phyloP scores from a whole-genome alignment of 202 grass and related monocot species.

The Saccharum hybrid region DNA sequence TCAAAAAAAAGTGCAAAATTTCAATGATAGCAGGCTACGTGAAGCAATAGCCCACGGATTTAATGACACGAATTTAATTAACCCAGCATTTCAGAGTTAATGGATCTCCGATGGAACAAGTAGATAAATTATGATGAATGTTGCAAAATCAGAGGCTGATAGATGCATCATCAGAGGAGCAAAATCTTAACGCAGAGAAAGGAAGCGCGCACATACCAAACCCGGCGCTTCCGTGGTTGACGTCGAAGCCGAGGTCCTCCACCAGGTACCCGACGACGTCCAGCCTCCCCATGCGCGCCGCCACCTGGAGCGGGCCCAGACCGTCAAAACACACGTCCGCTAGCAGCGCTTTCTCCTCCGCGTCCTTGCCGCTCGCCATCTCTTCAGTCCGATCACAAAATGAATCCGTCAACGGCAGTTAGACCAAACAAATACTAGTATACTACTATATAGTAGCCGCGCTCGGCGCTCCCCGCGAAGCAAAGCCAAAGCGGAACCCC shows the following conservation, averaged over 20 bases:
- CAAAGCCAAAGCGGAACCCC: neutral
- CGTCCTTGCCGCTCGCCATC: conserved; percentile 41
- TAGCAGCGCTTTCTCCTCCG: conserved; percentile 36
- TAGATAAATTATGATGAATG: neutral
- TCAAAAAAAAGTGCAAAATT: neutral
- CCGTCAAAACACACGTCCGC: conserved; percentile 5
- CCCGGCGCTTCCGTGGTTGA: conserved; percentile 14
- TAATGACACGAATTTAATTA: neutral
- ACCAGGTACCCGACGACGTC: conserved; percentile 42
- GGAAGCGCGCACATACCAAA: conserved; percentile 23
- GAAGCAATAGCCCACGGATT: neutral
- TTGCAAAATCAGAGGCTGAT: neutral
- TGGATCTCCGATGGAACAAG: neutral
- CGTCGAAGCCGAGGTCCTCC: conserved; percentile 48
- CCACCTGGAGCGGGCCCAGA: conserved; percentile 40
- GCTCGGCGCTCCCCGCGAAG: neutral
- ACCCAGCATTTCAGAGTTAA: neutral
- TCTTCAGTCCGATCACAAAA: conserved; percentile 30
- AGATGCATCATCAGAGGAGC: neutral
- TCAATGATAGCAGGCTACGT: neutral
- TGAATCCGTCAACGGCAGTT: neutral
- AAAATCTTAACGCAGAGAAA: neutral
- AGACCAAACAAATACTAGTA: neutral
- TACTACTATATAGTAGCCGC: neutral
- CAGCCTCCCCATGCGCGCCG: conserved; percentile 32